phyloP scores from a whole-genome alignment of 1,284 basidiomycete species.

The Entoloma clypeatum region DNA sequence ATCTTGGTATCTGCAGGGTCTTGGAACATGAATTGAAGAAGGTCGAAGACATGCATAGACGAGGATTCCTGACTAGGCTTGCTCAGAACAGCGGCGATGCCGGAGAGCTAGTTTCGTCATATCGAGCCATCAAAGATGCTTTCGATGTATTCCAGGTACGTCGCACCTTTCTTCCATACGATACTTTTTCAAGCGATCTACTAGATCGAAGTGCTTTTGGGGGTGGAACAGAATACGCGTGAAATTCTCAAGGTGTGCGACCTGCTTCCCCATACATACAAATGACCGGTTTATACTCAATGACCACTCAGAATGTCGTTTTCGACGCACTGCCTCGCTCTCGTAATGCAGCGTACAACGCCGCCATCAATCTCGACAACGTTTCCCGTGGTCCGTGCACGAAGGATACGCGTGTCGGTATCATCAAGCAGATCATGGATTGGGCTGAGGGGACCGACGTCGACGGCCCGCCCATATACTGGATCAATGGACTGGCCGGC shows the following conservation, averaged over 20 bases:
- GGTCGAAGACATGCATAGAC: no score
- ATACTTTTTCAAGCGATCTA: neutral
- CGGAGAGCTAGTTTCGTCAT: neutral
- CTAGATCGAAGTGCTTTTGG: neutral
- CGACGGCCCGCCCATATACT: conserved; percentile 7
- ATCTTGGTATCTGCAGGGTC: neutral
- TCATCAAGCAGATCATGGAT: conserved; percentile 11
- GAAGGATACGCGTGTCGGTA: conserved; percentile 10
- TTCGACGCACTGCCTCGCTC: no score
- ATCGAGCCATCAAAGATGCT: conserved; percentile 1
- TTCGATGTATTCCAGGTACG: neutral
- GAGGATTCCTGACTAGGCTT: neutral
- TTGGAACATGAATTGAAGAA: neutral
- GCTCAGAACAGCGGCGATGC: conserved; percentile 3
- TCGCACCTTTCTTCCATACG: neutral
- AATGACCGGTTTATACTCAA: neutral
- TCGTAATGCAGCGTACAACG: no score
- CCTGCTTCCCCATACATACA: neutral
- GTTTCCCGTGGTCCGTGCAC: no score
- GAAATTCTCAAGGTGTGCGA: no score
- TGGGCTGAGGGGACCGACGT: conserved; percentile 7
- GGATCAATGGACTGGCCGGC: no score
- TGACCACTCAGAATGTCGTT: neutral
- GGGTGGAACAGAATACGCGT: neutral
- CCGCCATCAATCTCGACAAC: no score